Evolutionary conservation across 1,284 basidiomycete species (phyloP).

Genomic region (Ganoderma lingzhi): DNA sequence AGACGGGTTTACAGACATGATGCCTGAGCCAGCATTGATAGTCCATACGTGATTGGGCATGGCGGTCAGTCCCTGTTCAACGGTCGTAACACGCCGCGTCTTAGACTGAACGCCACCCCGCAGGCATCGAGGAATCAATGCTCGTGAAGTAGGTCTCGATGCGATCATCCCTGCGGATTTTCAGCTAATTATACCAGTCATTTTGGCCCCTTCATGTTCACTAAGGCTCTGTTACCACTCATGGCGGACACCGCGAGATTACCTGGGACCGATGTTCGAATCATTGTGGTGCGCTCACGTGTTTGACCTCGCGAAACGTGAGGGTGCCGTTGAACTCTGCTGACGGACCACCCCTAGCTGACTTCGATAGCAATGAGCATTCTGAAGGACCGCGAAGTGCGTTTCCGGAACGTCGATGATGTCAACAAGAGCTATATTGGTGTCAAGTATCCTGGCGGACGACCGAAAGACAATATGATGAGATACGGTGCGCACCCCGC

Average conservation of each 20-base stretch:
- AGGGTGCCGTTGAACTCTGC: too few species aligned
- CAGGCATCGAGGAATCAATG: not conserved
- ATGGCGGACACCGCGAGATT: not conserved
- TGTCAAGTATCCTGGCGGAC: not conserved
- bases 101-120: not conserved
- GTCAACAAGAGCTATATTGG: not conserved
- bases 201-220: not conserved
- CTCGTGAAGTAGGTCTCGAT: not conserved
- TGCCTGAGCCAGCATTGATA: not conserved
- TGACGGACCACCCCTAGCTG: not conserved
- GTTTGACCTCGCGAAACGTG: too few species aligned
- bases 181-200: not conserved
- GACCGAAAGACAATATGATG: constrained; percentile 1
- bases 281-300: not conserved
- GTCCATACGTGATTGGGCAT: not conserved
- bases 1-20: not conserved
- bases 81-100: too few species aligned
- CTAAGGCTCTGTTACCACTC: not conserved
- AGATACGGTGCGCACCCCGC: not conserved
- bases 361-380: constrained; percentile 1
- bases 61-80: not conserved
- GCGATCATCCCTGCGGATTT: not conserved
- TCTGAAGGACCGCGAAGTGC: not conserved
- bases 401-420: not conserved
- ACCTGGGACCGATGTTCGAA: not conserved